Base-by-base conservation (phyloP, 2,329 filamentous ascomycete species). In the Colletotrichum godetiae region DNA sequence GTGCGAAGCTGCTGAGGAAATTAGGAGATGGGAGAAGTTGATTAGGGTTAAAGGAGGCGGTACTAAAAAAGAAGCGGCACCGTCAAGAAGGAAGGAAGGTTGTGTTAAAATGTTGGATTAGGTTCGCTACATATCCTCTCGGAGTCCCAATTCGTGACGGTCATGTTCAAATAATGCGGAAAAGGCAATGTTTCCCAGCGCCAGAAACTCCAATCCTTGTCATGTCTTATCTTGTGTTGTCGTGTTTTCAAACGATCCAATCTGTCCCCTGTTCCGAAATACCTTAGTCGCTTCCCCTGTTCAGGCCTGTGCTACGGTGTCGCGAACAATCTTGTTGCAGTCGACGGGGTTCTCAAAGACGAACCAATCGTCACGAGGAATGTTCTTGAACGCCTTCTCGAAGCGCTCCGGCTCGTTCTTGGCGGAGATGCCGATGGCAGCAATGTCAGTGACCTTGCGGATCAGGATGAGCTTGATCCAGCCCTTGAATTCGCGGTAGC, bases 391-490 rank as follows among this genome's bases (percentile, higher is more conserved):
- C 0, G 96, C 96, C 78, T 91, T 90, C 80, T 95, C 91, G 78
- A 98, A 98, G 35, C 97, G 87, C 76, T 90, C 88, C 0, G 90
- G 87, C 78, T 92, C 91, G 78, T 94, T 95, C 82, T 93, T 94
- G 78, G 93, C 89, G 42, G 92, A 87, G 82, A 96, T 93, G 37
- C 92, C 90, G 12, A 91, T 78, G 2, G 88, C 89, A 0, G 92
- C 91, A 29, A 97, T 90, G 75, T 95, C 93, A 2, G 88, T 92
- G 0, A 97, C 95, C 79, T 94, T 96, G 67, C 95, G 90, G 78
- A 98, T 97, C 75, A 94, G 92, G 59, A 98, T 97, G 13, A 93
- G 89, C 74, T 90, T 90, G 74, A 98, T 90, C 94, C 95, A 98
- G 7, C 88, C 90, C 0, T 92, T 92, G 75, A 92, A 90, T 61